Evolutionary conservation across 2,329 filamentous ascomycete species (phyloP), one percentile per base, ranked within the genome.

Genomic region (Nemania serpens): DNA sequence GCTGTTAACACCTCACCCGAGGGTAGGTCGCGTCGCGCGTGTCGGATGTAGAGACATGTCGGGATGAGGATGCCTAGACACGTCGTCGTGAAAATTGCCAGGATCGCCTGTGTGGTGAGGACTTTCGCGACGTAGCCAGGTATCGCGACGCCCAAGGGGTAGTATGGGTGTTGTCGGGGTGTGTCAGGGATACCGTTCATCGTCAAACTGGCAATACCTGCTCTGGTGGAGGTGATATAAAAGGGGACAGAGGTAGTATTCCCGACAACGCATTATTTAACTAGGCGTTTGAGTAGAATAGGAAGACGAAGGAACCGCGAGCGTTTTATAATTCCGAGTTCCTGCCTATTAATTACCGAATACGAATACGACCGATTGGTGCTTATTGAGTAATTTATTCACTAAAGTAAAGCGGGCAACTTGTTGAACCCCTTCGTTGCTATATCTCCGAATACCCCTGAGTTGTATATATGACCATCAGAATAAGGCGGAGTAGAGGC

Each of bases 41-140:
- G 76, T 66, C 82, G 84, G 61, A 85, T 79, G 37, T 87, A 65
- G 9, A 81, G 60, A 57, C 83, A 83, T 3, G 87, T 87, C 7
- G 79, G 69, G 22, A 79, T 75, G 61, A 93, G 83, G 62, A 92
- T 82, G 39, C 75, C 75, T 0, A 78, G 74, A 69, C 84, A 86
- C 20, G 82, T 83, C 5, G 77, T 76, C 11, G 81, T 79, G 68
- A 93, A 92, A 56, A 80, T 78, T 39, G 75, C 74, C 11, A 91
- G 80, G 6, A 93, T 81, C 5, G 81, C 77, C 0, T 82, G 71
- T 5, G 89, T 82, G 48, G 82, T 79, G 70, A 82, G 81, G 61
- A 87, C 82, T 73, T 93, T 93, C 68, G 87, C 82, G 45, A 86
- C 76, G 75, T 90, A 93, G 62, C 80, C 82, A 2, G 81, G 75